phyloP scores from a whole-genome alignment of 1,139 yeast species.

The Yamadazyma atlantica region DNA sequence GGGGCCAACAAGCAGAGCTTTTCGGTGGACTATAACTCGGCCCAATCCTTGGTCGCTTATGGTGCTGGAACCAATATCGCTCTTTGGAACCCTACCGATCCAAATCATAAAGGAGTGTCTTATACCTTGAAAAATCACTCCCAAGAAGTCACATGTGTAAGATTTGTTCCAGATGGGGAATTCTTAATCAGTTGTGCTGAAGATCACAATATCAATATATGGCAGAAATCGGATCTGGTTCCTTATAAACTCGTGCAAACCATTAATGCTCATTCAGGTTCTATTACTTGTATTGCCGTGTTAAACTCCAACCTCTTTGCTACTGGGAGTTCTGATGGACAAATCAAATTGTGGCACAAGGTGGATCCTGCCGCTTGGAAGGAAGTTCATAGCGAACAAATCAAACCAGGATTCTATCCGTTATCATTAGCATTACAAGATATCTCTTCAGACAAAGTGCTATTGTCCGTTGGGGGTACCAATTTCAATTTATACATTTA shows the following conservation, averaged over 20 bases:
- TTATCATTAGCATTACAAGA: constrained; percentile 56
- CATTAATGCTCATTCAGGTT: constrained; percentile 39
- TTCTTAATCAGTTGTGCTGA: constrained; percentile 63
- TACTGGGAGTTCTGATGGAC: constrained; percentile 71
- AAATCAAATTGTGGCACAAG: constrained; percentile 49
- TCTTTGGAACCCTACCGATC: constrained; percentile 62
- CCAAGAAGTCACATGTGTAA: constrained; percentile 56
- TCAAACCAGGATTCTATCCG: constrained; percentile 61
- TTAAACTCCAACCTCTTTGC: constrained; percentile 38
- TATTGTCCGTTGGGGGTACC: constrained; percentile 87
- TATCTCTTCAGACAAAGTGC: constrained; percentile 35
- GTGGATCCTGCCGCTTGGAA: constrained; percentile 7
- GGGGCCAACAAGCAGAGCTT: constrained; percentile 81
- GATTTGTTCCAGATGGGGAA: constrained; percentile 50
- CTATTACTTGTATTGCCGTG: constrained; percentile 52
- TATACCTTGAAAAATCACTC: constrained; percentile 59
- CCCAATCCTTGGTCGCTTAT: constrained; percentile 54
- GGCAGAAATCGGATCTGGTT: constrained; percentile 36
- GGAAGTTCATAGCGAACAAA: constrained; percentile 21
- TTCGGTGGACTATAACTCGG: constrained; percentile 56
- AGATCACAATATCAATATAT: constrained; percentile 59
- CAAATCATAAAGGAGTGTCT: constrained; percentile 44
- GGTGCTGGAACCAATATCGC: constrained; percentile 80
- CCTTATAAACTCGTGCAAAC: constrained; percentile 30
- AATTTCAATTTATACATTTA: constrained; percentile 56